Evolutionary conservation across 768 basidiomycete genomes (phyloP).

Genomic region (Termitomyces sp.): DNA sequence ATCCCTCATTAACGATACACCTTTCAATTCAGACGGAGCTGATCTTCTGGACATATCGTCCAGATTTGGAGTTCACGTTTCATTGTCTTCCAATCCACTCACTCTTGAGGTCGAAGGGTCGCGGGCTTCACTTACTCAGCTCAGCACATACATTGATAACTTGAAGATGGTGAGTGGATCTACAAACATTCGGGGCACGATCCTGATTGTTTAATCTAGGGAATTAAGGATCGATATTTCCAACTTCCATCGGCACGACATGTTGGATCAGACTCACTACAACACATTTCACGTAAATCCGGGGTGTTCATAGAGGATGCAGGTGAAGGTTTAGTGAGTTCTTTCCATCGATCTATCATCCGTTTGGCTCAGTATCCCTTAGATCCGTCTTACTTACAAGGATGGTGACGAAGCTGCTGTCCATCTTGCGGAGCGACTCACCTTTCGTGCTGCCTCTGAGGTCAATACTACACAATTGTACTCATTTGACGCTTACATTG

Average conservation of each 20-base stretch:
- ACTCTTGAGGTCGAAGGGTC: slow-evolving; percentile 58
- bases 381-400: slow-evolving; percentile 59
- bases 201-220: slow-evolving; percentile 26
- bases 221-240: slow-evolving; percentile 33
- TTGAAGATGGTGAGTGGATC: slow-evolving; percentile 46
- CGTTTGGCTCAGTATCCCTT: neutral
- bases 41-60: slow-evolving; percentile 59
- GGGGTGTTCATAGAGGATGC: slow-evolving; percentile 60
- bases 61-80: slow-evolving; percentile 59
- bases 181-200: neutral
- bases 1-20: neutral
- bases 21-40: slow-evolving; percentile 52
- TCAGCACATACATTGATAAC: slow-evolving; percentile 42
- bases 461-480: slow-evolving; percentile 29
- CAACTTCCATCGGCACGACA: slow-evolving; percentile 41
- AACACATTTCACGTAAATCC: slow-evolving; percentile 64
- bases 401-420: slow-evolving; percentile 33
- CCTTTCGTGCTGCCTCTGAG: slow-evolving; percentile 49
- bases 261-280: slow-evolving; percentile 47
- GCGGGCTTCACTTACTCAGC: slow-evolving; percentile 44
- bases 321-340: slow-evolving; percentile 44
- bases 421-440: slow-evolving; percentile 47
- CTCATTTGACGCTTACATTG: neutral
- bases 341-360: neutral
- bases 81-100: slow-evolving; percentile 54